Evolutionary conservation across 2,329 filamentous ascomycete genomes (phyloP).

Genomic region (Cytospora paraplurivora): DNA sequence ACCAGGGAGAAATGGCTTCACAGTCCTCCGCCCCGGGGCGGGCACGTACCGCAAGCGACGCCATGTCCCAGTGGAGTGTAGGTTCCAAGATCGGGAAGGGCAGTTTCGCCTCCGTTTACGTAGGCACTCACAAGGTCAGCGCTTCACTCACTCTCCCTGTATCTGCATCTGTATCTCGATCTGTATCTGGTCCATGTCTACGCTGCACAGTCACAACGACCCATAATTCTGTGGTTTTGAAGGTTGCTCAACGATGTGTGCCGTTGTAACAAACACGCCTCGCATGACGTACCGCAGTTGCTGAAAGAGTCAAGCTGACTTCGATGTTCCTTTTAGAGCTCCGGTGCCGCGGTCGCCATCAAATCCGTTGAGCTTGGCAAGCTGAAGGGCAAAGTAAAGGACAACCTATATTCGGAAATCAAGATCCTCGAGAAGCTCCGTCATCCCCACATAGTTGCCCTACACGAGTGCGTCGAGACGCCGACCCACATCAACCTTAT

Average conservation of each 20-base stretch:
- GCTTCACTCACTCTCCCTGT: slow-evolving; percentile 21
- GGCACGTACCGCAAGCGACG: slow-evolving; percentile 37
- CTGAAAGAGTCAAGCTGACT: slow-evolving; percentile 24
- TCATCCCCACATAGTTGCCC: slow-evolving; percentile 94
- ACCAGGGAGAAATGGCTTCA: slow-evolving; percentile 37
- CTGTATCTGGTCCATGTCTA: not conserved
- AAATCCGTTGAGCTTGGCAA: slow-evolving; percentile 92
- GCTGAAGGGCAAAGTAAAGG: slow-evolving; percentile 92
- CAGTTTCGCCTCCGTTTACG: slow-evolving; percentile 95
- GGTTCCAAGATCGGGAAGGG: slow-evolving; percentile 93
- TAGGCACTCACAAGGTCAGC: slow-evolving; percentile 79
- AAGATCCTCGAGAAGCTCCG: slow-evolving; percentile 90
- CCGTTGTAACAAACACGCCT: not conserved
- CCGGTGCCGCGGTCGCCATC: slow-evolving; percentile 84
- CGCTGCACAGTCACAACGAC: not conserved
- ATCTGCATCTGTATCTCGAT: too few species aligned
- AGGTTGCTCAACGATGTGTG: not conserved
- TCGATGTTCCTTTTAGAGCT: slow-evolving; percentile 56
- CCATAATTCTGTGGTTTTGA: not conserved
- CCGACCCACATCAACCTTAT: slow-evolving; percentile 89
- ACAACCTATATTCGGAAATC: slow-evolving; percentile 95
- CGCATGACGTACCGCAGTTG: slow-evolving; percentile 8
- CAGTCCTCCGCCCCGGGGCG: slow-evolving; percentile 34
- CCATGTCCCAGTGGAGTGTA: slow-evolving; percentile 76
- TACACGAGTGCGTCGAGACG: slow-evolving; percentile 92